phyloP scores from a whole-genome alignment of 257 asterid species.

The Salvia miltiorrhiza region DNA sequence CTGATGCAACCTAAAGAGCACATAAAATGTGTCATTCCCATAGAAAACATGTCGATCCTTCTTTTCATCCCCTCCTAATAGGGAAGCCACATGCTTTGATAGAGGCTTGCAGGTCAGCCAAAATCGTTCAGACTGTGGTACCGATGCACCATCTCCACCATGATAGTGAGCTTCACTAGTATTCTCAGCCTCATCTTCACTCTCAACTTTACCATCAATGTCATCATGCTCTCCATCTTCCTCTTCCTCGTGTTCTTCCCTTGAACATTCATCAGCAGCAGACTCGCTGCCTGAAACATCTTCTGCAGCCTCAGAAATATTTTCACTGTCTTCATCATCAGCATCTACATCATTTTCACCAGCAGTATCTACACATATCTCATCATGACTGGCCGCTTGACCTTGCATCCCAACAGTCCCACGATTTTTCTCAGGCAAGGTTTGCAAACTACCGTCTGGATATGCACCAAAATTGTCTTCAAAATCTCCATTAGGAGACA shows the following conservation, averaged over 20 bases:
- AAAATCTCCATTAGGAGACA: constrained; percentile 76
- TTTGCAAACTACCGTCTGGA: constrained; percentile 40
- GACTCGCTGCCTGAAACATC: constrained; percentile 93
- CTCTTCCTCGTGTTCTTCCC: constrained; percentile 86
- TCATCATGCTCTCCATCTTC: constrained; percentile 74
- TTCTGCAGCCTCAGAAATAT: constrained; percentile 76
- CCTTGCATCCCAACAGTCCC: constrained; percentile 43
- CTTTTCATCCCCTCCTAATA: constrained; percentile 31
- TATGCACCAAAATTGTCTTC: constrained; percentile 76
- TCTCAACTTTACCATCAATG: constrained; percentile 79
- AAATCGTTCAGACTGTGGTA: constrained; percentile 63
- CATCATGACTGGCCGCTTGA: constrained; percentile 48
- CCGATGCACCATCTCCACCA: constrained; percentile 53
- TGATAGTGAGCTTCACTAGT: constrained; percentile 60
- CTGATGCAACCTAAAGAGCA: constrained; percentile 94
- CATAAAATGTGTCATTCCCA: constrained; percentile 88
- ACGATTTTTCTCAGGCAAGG: constrained; percentile 37
- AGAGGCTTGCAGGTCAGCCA: constrained; percentile 70
- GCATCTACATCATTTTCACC: constrained; percentile 80
- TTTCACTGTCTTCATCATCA: constrained; percentile 87
- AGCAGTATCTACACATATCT: constrained; percentile 50
- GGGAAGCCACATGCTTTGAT: constrained; percentile 55
- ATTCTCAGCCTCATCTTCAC: constrained; percentile 94
- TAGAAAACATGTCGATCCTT: constrained; percentile 55
- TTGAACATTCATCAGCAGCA: constrained; percentile 83